A percentile compares a stretch with the other conserved stretches of the same genome.
Evolutionary conservation across 1,284 basidiomycete genomes (phyloP).

Genomic region (Marasmius tenuissimus): DNA sequence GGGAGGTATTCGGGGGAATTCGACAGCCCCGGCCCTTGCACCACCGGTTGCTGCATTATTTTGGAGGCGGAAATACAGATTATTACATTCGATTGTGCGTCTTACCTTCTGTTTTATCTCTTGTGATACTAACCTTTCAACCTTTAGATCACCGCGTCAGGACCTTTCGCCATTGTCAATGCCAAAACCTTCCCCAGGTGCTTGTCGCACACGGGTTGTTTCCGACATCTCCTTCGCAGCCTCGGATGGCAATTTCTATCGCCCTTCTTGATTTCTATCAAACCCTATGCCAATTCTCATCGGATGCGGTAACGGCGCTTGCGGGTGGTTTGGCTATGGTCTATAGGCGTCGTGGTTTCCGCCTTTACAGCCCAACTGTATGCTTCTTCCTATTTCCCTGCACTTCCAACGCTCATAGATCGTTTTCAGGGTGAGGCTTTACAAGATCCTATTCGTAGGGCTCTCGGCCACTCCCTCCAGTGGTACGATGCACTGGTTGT

Average conservation of each 20-base stretch:
- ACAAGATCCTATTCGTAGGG: neutral
- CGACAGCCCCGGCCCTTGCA: too few species aligned
- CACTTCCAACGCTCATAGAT: too few species aligned
- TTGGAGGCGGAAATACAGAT: neutral
- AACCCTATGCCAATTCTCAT: conserved; percentile 19
- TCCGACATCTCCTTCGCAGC: conserved; percentile 19
- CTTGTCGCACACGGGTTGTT: conserved; percentile 20
- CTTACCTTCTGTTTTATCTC: too few species aligned
- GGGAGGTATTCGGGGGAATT: too few species aligned
- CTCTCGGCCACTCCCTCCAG: too few species aligned
- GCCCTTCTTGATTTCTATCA: conserved; percentile 19
- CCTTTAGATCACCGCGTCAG: too few species aligned
- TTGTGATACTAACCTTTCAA: too few species aligned
- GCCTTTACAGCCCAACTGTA: conserved; percentile 3
- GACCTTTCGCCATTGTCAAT: neutral
- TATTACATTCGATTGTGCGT: neutral
- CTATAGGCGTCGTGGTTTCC: conserved; percentile 19
- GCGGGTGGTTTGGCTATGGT: conserved; percentile 17
- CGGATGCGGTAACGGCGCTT: conserved; percentile 21
- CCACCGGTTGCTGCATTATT: too few species aligned
- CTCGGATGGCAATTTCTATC: conserved; percentile 18
- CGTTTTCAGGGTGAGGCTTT: neutral
- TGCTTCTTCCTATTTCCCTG: neutral
- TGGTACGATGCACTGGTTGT: too few species aligned
- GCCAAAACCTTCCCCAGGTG: neutral